Percentiles rank a stretch among this genome's conserved stretches.
Evolutionary conservation across 768 basidiomycete genomes (phyloP).

Genomic region (Coprinopsis cinerea): DNA sequence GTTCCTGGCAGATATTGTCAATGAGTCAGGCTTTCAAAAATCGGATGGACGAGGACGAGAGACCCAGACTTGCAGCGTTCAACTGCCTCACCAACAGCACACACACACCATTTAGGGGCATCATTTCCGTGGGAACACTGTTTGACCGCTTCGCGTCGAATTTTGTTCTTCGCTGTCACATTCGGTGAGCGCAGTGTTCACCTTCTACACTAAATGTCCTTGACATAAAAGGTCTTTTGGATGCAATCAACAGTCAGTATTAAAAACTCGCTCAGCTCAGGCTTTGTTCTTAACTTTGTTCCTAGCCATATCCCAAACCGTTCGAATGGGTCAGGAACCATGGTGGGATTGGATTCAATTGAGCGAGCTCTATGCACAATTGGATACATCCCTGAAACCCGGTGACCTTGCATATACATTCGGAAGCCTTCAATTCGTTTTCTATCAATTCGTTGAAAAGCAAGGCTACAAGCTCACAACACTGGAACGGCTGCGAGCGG

Average conservation of each 20-base stretch:
- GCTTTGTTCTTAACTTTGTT: not conserved
- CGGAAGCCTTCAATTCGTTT: conserved; percentile 19
- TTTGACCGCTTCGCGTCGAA: no score
- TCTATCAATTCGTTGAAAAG: conserved; percentile 17
- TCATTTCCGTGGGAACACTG: no score
- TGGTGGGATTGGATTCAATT: conserved; percentile 3
- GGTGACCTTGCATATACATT: conserved; percentile 23
- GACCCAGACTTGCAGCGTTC: no score
- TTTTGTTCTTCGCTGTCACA: no score
- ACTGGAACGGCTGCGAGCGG: conserved; percentile 14
- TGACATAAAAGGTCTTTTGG: no score
- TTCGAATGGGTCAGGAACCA: conserved; percentile 4
- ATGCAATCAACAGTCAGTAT: not conserved
- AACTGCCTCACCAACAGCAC: not conserved
- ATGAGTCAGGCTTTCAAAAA: no score
- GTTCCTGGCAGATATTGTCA: no score
- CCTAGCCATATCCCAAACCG: not conserved
- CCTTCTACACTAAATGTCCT: no score
- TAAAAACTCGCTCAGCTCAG: not conserved
- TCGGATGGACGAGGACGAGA: no score
- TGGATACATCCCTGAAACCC: conserved; percentile 7
- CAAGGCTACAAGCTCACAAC: conserved; percentile 17
- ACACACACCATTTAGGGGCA: not conserved
- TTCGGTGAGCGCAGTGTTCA: no score
- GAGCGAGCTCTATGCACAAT: not conserved